Evolutionary conservation across 768 basidiomycete species (phyloP).

Genomic region (Pleurotus djamor): DNA sequence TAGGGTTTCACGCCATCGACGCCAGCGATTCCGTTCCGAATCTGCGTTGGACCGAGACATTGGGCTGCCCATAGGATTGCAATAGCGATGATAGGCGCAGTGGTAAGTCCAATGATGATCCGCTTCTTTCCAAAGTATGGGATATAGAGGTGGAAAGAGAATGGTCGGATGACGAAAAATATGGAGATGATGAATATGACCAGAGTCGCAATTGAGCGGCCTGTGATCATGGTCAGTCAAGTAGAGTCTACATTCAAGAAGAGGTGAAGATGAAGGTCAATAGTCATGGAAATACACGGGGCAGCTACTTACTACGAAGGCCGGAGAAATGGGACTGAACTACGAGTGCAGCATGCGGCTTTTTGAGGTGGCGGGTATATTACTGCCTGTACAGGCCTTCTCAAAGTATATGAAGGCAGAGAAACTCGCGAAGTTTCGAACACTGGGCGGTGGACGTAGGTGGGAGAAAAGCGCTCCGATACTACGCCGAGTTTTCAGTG

Average conservation of each 20-base stretch:
- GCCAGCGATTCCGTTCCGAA: conserved; percentile 11
- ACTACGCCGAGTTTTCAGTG: too few species aligned
- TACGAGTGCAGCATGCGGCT: too few species aligned
- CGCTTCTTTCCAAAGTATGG: conserved; percentile 19
- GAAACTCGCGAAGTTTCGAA: too few species aligned
- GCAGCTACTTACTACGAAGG: too few species aligned
- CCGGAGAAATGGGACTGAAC: too few species aligned
- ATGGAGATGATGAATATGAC: conserved; percentile 47
- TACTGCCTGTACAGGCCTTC: too few species aligned
- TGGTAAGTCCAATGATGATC: conserved; percentile 29
- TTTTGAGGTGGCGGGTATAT: too few species aligned
- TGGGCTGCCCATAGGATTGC: conserved; percentile 48
- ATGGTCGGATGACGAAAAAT: conserved; percentile 40
- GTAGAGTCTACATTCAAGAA: not conserved
- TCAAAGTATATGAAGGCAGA: too few species aligned
- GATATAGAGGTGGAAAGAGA: conserved; percentile 28
- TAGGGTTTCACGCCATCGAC: conserved; percentile 80
- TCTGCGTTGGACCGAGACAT: conserved; percentile 32
- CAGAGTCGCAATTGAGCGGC: conserved; percentile 44
- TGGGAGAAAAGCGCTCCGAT: too few species aligned
- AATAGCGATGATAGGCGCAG: conserved; percentile 48
- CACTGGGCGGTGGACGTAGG: too few species aligned
- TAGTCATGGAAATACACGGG: too few species aligned
- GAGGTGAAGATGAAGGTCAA: too few species aligned
- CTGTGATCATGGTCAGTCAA: conserved; percentile 28